Conservation (phyloP, 768 basidiomycete species). For the Serendipita indica region DNA sequence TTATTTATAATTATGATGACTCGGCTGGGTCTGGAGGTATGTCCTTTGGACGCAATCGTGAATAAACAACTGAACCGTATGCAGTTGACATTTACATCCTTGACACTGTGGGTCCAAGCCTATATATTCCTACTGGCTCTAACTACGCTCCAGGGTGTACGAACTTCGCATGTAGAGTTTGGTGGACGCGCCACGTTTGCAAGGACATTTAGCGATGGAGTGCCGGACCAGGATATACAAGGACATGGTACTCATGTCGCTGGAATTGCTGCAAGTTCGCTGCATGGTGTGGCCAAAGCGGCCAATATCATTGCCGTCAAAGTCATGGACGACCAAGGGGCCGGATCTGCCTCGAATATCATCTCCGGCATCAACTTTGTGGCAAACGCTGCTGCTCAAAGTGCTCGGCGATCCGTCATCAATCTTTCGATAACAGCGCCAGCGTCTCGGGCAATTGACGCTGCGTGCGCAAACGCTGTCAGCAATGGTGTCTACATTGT, state of each 20-base stretch:
- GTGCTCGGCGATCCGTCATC: conserved; percentile 11
- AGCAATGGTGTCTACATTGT: conserved; percentile 10
- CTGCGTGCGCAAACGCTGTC: conserved; percentile 8
- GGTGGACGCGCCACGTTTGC: background rate
- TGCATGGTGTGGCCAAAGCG: conserved; percentile 14
- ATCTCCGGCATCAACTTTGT: conserved; percentile 15
- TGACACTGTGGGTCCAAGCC: conserved; percentile 5
- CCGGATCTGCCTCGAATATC: conserved; percentile 10
- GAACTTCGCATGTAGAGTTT: background rate
- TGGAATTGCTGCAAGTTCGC: conserved; percentile 17
- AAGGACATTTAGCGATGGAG: background rate
- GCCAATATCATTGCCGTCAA: conserved; percentile 13
- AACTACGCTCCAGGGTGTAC: background rate
- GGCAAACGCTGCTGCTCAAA: background rate
- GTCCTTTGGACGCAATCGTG: background rate
- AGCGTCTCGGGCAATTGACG: conserved; percentile 11
- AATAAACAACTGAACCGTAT: background rate
- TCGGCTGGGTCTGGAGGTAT: background rate
- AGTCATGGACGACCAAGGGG: conserved; percentile 6
- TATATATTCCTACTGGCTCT: background rate
- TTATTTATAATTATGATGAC: conserved; percentile 1
- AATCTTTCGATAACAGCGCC: conserved; percentile 11
- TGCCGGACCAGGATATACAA: conserved; percentile 11
- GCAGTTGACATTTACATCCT: conserved; percentile 12
- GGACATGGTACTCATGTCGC: conserved; percentile 13